Conservation (phyloP, 1,284 basidiomycete genomes). For the Ustilago curta region DNA sequence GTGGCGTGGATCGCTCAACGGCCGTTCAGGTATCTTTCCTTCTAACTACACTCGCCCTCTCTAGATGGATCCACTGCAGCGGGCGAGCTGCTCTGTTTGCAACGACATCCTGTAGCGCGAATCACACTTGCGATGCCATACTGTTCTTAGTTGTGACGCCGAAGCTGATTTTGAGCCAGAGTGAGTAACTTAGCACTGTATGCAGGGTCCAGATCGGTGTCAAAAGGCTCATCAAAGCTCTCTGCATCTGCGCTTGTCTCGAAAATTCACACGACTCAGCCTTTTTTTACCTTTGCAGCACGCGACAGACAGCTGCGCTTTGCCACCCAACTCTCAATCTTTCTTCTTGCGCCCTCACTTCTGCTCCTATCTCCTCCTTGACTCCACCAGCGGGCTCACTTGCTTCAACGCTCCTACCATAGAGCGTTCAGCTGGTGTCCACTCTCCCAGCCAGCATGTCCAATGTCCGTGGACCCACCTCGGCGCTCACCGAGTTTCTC, state of each 20-base stretch:
- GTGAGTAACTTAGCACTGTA: neutral
- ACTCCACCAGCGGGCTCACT: neutral
- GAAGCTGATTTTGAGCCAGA: neutral
- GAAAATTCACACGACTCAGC: too few species aligned
- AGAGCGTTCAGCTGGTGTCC: too few species aligned
- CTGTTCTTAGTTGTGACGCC: neutral
- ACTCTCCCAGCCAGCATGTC: conserved; percentile 20
- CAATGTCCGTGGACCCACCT: conserved; percentile 83
- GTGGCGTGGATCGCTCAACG: conserved; percentile 36
- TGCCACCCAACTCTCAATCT: conserved; percentile 13
- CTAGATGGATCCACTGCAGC: neutral
- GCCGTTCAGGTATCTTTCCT: conserved; percentile 44
- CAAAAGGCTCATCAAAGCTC: conserved; percentile 21
- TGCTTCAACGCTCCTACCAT: neutral
- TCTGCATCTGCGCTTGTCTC: neutral
- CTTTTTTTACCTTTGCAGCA: conserved; percentile 5
- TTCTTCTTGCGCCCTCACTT: neutral
- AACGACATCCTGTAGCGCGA: neutral
- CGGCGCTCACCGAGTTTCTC: conserved; percentile 90
- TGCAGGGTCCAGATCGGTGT: conserved; percentile 6
- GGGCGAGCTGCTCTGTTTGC: neutral
- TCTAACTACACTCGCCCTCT: conserved; percentile 28
- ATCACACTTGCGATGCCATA: conserved; percentile 4
- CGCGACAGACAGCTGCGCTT: conserved; percentile 11
- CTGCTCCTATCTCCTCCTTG: neutral